phyloP scores from a whole-genome alignment of 176 grass and related monocot genomes.

The Oryza punctata region DNA sequence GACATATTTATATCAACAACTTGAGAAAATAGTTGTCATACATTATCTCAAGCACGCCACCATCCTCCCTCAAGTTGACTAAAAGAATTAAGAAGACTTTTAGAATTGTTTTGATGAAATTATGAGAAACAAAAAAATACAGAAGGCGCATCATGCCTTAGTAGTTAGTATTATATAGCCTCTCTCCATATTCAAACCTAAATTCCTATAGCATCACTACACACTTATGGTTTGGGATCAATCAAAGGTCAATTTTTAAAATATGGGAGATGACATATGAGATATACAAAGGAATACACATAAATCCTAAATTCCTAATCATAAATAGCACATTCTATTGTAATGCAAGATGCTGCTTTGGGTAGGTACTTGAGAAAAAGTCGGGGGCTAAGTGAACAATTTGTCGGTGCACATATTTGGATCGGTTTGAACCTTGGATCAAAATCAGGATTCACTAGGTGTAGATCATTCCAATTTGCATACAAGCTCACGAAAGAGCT shows the following conservation, averaged over 20 bases:
- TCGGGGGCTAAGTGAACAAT: not conserved
- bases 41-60: not conserved
- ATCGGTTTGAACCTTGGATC: not conserved
- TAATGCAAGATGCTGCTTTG: not conserved
- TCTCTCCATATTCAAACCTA: not conserved
- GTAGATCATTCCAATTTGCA: not conserved
- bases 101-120: not conserved
- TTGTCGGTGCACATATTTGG: constrained; percentile 4
- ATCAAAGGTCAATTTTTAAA: not conserved
- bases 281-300: not conserved
- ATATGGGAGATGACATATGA: not conserved
- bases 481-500: not conserved
- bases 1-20: constrained; percentile 26
- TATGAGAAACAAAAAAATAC: constrained; percentile 6
- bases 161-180: constrained; percentile 11
- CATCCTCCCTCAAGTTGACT: constrained; percentile 24
- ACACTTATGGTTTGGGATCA: constrained; percentile 22
- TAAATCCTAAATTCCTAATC: not conserved
- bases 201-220: not conserved
- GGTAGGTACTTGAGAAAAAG: not conserved
- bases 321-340: not conserved
- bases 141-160: not conserved
- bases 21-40: constrained; percentile 19
- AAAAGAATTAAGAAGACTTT: not conserved
- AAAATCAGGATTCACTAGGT: not conserved